Base-by-base conservation (phyloP, 2,329 filamentous ascomycete genomes). In the Botrytis porri region DNA sequence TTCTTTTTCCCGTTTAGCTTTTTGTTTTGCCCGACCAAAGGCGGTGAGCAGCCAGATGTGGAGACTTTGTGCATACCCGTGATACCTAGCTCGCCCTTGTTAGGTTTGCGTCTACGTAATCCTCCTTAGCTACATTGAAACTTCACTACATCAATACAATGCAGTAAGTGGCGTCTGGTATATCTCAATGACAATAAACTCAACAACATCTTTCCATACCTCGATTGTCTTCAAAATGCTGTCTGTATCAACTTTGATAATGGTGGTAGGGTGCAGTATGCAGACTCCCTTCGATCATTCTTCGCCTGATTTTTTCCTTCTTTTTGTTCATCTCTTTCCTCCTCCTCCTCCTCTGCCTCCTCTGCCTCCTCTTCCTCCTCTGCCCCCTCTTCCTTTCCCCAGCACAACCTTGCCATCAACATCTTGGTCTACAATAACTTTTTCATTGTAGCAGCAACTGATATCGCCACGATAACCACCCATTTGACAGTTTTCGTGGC, bases 401-500 rank as follows among this genome's bases (percentile, higher is more conserved):
- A 74, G 16, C 70, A 20, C 2, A 73, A 74, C 29, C 64, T 74
- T 61, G 48, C 29, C 48, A 39, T 16, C 18, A 25, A 22, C 22
- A 51, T 45, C 63, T n/a, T 66, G 10, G 20, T 37, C 37, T 62
- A 75, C 3, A 70, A 62, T 3, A 74, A 65, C 6, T 69, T 72
- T 57, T 77, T 71, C 43, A 73, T 29, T 5, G 74, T 75, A 25
- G 59, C 74, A 32, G 64, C 60, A 45, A 75, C 74, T 18, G 29
- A 37, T 6, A 77, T 12, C 2, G 57, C 65, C 3, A 73, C 45
- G n/a, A 74, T 45, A 1, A 77, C 66, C 3, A 75, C 64, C 32
- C 71, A 71, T 54, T 74, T 74, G 39, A 76, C 73, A 3, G 73
- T 76, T 35, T 61, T 32, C 29, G 71, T 74, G 6, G 75, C 75